A percentile compares a stretch with the other conserved stretches of the same genome.
Conservation (phyloP, 805 yeast genomes). For the Metschnikowia noctiluminum region DNA sequence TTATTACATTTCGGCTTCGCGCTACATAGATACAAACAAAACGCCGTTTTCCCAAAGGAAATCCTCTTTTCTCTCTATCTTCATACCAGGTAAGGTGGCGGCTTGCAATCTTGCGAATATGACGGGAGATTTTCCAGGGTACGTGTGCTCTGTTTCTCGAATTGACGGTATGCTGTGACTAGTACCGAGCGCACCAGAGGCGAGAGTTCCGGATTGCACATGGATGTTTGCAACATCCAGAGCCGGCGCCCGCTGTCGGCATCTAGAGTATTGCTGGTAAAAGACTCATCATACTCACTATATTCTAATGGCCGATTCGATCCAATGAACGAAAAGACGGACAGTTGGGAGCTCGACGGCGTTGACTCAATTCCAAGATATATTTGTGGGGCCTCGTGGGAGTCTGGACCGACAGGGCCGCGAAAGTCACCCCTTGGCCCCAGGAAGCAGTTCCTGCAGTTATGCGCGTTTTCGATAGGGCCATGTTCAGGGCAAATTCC, state of each 20-base stretch:
- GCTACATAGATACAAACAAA: not conserved
- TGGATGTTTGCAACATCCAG: constrained; percentile 13
- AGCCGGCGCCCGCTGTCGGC: constrained; percentile 15
- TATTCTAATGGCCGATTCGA: constrained; percentile 4
- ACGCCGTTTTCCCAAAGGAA: not conserved
- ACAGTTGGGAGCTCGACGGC: constrained; percentile 6
- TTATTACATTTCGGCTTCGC: no score
- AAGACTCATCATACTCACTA: constrained; percentile 6
- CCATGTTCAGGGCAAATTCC: not conserved
- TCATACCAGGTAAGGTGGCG: constrained; percentile 12
- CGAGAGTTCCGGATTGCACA: constrained; percentile 13
- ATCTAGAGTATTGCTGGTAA: constrained; percentile 9
- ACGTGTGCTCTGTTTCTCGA: constrained; percentile 13
- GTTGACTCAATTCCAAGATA: not conserved
- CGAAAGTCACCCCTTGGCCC: no score
- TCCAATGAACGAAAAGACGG: constrained; percentile 3
- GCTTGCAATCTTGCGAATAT: constrained; percentile 13
- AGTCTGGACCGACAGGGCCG: no score
- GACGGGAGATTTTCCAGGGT: constrained; percentile 14
- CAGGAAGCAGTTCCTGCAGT: no score
- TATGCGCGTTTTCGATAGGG: no score
- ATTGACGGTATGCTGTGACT: constrained; percentile 13
- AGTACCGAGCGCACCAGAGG: constrained; percentile 12
- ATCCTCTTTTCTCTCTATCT: not conserved
- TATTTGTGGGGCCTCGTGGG: not conserved